Evolutionary conservation across 768 basidiomycete genomes (phyloP).

Genomic region (Crepidotus variabilis): DNA sequence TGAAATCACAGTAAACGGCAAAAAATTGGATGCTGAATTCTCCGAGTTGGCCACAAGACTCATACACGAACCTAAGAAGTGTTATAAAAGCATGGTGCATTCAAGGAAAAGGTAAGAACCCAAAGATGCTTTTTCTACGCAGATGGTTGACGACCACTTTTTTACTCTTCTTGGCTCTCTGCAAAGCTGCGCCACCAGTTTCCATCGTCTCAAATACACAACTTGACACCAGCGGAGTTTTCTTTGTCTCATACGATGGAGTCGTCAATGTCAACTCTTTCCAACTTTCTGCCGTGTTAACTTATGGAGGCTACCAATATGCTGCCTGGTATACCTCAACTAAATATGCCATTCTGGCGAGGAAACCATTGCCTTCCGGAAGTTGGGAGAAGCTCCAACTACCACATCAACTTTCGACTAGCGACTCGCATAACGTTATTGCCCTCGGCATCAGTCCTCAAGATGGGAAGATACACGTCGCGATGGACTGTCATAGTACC

Average conservation of each 20-base stretch:
- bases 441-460: conserved; percentile 39
- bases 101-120: no score
- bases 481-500: conserved; percentile 44
- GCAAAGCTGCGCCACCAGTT: conserved; percentile 35
- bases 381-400: conserved; percentile 39
- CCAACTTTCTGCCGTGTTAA: conserved; percentile 38
- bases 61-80: no score
- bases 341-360: conserved; percentile 33
- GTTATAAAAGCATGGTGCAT: no score
- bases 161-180: conserved; percentile 10
- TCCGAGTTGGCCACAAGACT: no score
- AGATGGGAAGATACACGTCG: conserved; percentile 44
- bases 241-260: conserved; percentile 43
- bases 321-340: conserved; percentile 45
- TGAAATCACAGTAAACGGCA: no score
- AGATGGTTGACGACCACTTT: neutral
- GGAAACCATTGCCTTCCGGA: conserved; percentile 36
- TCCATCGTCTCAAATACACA: conserved; percentile 33
- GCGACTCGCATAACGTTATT: conserved; percentile 43
- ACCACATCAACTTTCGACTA: conserved; percentile 35
- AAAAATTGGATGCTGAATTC: no score
- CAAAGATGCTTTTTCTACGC: neutral
- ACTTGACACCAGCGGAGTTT: conserved; percentile 37
- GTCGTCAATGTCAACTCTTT: conserved; percentile 47
- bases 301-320: conserved; percentile 37